Evolutionary conservation across 306 rosid species (phyloP), one percentile per base, ranked within the genome.

Genomic region (Trifolium repens): DNA sequence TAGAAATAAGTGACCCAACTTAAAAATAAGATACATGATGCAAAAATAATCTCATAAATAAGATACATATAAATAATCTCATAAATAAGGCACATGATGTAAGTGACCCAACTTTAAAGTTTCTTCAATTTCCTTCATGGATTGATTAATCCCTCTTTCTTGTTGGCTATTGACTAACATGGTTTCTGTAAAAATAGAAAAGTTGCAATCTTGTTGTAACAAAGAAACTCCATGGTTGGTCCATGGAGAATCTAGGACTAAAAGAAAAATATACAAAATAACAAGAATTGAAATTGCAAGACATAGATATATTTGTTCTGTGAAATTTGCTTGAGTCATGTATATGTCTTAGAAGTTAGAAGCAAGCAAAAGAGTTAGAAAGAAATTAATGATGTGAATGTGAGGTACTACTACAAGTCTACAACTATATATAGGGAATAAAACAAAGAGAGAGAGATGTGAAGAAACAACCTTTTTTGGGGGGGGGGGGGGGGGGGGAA

Each of bases 181-280:
- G 17, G 12, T 54, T 4, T 75, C 64, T 22, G 79, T 47, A 32
- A 59, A 74, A 65, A 57, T 6, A 0, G 81, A 73, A 34, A 81
- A 76, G 72, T 8, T 65, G 52, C 59, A 58, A 72, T 81, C 77
- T 52, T 68, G 83, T 4, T 67, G 63, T 65, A 78, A 43, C 57
- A 43, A 78, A 52, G 65, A 40, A n/a, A 68, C 9, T 8, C 73
- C 82, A 42, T 22, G 39, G 70, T 81, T 76, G 70, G 10, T 81
- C 85, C 85, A 81, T 24, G 58, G 50, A 19, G 86, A 82, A 42
- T 82, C 86, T 49, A 82, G 26, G 54, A 72, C 80, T 12, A 73
- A 30, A 2, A 82, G 80, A 61, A 67, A 43, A 9, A 53, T 59
- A 69, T 78, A 82, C 34, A 78, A 27, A 42, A 69, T 5, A 40